Evolutionary conservation across 2,329 filamentous ascomycete species (phyloP), one percentile per base, ranked within the genome.

Genomic region (Pseudodiploospora longispora): DNA sequence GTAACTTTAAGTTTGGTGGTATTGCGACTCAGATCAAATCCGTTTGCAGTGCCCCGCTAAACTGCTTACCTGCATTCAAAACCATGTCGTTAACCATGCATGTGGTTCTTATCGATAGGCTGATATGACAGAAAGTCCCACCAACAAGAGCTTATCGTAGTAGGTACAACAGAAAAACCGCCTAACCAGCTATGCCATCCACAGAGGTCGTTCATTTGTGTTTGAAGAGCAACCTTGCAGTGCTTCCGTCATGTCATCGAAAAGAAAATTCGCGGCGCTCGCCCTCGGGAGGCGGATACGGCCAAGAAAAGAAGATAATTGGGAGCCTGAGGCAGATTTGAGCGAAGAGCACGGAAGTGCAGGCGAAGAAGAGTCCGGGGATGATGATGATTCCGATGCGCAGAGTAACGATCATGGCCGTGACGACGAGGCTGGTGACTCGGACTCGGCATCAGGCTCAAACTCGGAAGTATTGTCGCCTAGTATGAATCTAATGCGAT

Each of bases 201-300:
- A 19, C 19, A 19, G 19, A 19, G 19, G 19, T 19, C 19, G 19
- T 19, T 19, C 19, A 19, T 19, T 19, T 19, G 19, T 19, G 19
- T 19, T 19, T 19, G 19, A 19, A 19, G 19, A 19, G 19, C 19
- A 19, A 19, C 19, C 19, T 19, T 19, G 19, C 19, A 12, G 27
- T 36, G 4, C 34, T 12, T n/a, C 34, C 42, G 51, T 27, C 27
- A 68, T 70, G 67, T 51, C 62, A 1, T 49, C 59, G 0, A 65
- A 65, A 47, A 65, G 74, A 35, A 74, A 71, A 52, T 42, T 59
- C 3, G 59, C 63, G 2, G 56, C 59, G 1, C 35, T 56, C 6
- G 63, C 60, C 8, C 55, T 71, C 2, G 64, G 69, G 47, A 61
- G 69, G 44, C 63, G 69, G 36, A 71, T 74, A 1, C 66, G 67